A percentile compares a stretch with the other conserved stretches of the same genome.
phyloP scores from a whole-genome alignment of 140 eudicot species.

The Ambrosia hybrid region DNA sequence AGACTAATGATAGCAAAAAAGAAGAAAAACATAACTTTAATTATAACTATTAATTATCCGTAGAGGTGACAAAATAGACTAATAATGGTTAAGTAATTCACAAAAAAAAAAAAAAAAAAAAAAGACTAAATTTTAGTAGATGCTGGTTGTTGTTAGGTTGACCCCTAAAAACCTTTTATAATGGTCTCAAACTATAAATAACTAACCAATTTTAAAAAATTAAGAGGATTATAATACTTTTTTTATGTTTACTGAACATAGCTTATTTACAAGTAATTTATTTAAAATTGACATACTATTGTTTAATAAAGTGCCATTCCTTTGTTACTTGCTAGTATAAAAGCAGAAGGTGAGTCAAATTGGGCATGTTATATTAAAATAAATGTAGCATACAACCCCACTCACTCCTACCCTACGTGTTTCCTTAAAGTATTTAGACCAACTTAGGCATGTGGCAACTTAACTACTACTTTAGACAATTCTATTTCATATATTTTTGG shows the following conservation, averaged over 20 bases:
- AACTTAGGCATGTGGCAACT: slow-evolving; percentile 18
- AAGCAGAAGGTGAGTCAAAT: slow-evolving; percentile 26
- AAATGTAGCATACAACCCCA: not conserved
- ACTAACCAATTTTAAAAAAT: too few relatives aligned
- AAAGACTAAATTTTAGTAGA: not conserved
- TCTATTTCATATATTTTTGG: too few relatives aligned
- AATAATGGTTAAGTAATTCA: not conserved
- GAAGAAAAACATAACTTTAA: not conserved
- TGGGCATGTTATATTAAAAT: slow-evolving; percentile 19
- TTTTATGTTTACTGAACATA: too few relatives aligned
- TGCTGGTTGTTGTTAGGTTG: not conserved
- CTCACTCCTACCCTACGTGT: slow-evolving; percentile 3
- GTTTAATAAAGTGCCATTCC: not conserved
- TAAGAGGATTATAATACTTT: too few relatives aligned
- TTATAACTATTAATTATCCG: not conserved
- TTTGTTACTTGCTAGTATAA: not conserved
- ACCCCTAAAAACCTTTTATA: not conserved
- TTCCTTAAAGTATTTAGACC: slow-evolving; percentile 2
- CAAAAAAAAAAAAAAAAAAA: not conserved
- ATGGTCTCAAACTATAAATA: not conserved
- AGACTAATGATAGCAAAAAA: too few relatives aligned
- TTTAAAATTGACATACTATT: too few relatives aligned
- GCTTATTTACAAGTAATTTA: too few relatives aligned
- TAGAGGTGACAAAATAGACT: not conserved
- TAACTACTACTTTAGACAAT: not conserved